Conservation (phyloP, 202 grass and related monocot species). For the Schoenoplectus triqueter region DNA sequence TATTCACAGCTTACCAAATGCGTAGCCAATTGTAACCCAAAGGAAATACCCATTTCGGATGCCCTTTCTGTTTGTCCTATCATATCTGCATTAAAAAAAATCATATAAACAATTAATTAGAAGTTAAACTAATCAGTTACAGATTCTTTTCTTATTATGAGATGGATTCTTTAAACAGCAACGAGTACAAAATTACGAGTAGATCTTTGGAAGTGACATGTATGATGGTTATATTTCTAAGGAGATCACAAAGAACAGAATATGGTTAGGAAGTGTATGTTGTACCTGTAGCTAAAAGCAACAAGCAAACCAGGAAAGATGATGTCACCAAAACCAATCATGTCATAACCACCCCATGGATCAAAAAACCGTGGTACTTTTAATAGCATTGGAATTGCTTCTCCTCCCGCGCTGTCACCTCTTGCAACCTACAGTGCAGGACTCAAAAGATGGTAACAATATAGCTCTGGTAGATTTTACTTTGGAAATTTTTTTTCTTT, state of each 20-base stretch:
- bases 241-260: conserved; percentile 10
- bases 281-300: conserved; percentile 82
- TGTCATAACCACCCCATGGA: conserved; percentile 97
- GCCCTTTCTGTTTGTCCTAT: conserved; percentile 66
- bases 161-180: background rate
- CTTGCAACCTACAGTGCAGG: conserved; percentile 69
- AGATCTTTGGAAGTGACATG: background rate
- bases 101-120: conserved; percentile 19
- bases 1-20: conserved; percentile 63
- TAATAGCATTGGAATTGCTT: conserved; percentile 91
- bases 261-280: background rate
- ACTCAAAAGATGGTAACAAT: conserved; percentile 32
- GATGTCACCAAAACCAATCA: conserved; percentile 99
- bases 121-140: conserved; percentile 2
- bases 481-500: conserved; percentile 10
- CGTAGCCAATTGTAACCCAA: conserved; percentile 80
- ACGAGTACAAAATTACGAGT: background rate
- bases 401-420: conserved; percentile 67
- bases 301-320: conserved; percentile 94
- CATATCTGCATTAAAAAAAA: conserved; percentile 58
- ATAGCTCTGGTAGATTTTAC: conserved; percentile 17
- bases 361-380: conserved; percentile 93
- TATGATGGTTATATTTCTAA: conserved; percentile 6
- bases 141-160: conserved; percentile 22
- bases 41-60: conserved; percentile 80